Evolutionary conservation across 176 grass and related monocot genomes (phyloP), one percentile per base, ranked within the genome.

Genomic region (Puya raimondii): DNA sequence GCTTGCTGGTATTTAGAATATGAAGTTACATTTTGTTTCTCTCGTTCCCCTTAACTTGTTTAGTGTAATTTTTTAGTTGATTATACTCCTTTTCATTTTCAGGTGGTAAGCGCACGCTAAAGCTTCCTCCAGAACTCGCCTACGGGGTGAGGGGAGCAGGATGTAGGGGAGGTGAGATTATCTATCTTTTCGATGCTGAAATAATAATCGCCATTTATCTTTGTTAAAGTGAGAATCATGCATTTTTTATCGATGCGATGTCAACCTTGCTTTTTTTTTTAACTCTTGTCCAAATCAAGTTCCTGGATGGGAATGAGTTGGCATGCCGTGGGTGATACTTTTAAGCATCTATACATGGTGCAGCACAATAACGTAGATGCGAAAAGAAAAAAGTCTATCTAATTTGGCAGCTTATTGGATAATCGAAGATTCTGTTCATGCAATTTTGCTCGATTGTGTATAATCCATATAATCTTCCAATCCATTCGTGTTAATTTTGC

Each of bases 21-120:
- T 51, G 21, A 1, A 65, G 2, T 66, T 76, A 11, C 26, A 3
- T 49, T 51, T 42, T 7, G 5, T 4, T 64, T 53, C 18, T 14
- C 23, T 56, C 2, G 49, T 0, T 49, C 50, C 10, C 16, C 13
- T 58, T 64, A 17, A 72, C 10, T 51, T 9, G 51, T 20, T 16
- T 3, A 49, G 53, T 18, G 20, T 59, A 18, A 59, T 20, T 65
- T 75, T 29, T 17, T 61, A 48, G 16, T 64, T 49, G 11, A 12
- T 33, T 27, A 42, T 16, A 9, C 13, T 52, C 18, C 11, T 53
- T 23, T 63, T 70, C 54, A 21, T 11, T 51, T 72, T 66, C 78
- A 96, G 93, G 93, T 26, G 93, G 89, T 11, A 92, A 88, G 74
- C 81, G 93, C 67, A 88, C 86, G 52, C 79, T 97, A 79, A 92